phyloP scores from a whole-genome alignment of 1,284 basidiomycete species.

The Mrakiaceae sp. region DNA sequence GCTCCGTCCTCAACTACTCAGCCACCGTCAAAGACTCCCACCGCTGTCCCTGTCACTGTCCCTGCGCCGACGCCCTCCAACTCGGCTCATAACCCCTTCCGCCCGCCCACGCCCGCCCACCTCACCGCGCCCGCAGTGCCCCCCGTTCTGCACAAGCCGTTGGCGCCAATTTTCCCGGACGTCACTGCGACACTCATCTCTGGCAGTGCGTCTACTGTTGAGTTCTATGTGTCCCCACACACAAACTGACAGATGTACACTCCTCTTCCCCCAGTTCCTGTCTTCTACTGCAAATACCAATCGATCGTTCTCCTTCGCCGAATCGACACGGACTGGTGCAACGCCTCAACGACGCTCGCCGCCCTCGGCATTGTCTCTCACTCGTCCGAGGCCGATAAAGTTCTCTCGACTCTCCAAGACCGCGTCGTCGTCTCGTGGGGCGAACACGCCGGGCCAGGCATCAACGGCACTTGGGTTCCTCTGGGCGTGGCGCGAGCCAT shows the following conservation, averaged over 20 bases:
- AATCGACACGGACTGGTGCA: conserved; percentile 9
- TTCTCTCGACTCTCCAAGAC: not conserved
- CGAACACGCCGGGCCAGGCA: not conserved
- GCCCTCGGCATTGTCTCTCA: not conserved
- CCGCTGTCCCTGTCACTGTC: no score
- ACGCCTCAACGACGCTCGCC: not conserved
- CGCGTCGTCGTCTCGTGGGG: conserved; percentile 5
- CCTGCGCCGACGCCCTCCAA: no score
- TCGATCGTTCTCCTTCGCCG: conserved; percentile 2
- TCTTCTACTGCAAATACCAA: not conserved
- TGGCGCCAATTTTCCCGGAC: not conserved
- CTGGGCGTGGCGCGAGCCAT: conserved; percentile 1
- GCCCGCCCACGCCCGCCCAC: no score
- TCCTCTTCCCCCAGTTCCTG: not conserved
- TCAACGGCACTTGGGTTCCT: conserved; percentile 12
- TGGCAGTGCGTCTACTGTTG: not conserved
- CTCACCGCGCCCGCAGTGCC: no score
- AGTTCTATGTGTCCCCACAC: no score
- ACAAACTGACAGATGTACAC: no score
- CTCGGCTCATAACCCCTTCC: no score
- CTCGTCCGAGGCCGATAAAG: not conserved
- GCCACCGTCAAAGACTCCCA: no score
- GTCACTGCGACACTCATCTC: conserved; percentile 1
- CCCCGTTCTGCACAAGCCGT: no score
- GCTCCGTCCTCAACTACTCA: no score